Percentiles rank a stretch among this genome's conserved stretches.
These are phyloP conservation scores for Phytophthora ohioensis DNA, from an alignment of 352 stramenopile species.

Conservation along the genomic window DNA sequence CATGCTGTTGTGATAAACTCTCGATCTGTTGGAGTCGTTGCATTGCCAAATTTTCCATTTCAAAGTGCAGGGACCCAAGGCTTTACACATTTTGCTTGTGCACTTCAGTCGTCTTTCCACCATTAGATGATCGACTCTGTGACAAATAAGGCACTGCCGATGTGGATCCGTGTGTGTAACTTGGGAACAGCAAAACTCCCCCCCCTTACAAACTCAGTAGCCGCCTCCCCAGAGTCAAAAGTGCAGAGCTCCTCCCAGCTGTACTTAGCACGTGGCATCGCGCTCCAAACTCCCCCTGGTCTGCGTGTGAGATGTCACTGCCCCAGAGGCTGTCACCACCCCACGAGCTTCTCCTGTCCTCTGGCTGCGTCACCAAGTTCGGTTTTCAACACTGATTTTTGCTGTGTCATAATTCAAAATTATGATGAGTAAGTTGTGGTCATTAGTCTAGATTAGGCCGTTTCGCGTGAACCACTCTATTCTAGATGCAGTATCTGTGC, in stretches of 20 bases:
- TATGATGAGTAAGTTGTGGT: not conserved
- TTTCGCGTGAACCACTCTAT: not conserved
- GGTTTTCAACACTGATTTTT: not conserved
- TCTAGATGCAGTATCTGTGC: not conserved
- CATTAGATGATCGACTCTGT: not conserved
- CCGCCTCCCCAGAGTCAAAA: not conserved
- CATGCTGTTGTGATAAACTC: not conserved
- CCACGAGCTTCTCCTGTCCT: not conserved
- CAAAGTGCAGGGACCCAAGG: not conserved
- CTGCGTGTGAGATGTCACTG: not conserved
- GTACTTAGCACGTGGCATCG: not conserved
- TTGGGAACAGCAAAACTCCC: not conserved
- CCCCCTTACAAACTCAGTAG: not conserved
- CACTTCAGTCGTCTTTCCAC: not conserved
- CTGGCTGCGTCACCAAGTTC: not conserved
- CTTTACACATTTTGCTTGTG: conserved; percentile 1
- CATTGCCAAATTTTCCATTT: conserved; percentile 1
- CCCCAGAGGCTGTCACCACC: not conserved
- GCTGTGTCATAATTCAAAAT: not conserved
- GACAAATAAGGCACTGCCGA: not conserved
- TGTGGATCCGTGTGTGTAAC: conserved; percentile 1
- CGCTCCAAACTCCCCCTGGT: not conserved
- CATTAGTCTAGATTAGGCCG: not conserved
- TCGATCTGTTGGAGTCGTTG: not conserved
- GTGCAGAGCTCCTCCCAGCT: not conserved